A percentile compares a stretch with the other conserved stretches of the same genome.
Conservation (phyloP, 306 rosid genomes). For the Aeschynomene evenia region DNA sequence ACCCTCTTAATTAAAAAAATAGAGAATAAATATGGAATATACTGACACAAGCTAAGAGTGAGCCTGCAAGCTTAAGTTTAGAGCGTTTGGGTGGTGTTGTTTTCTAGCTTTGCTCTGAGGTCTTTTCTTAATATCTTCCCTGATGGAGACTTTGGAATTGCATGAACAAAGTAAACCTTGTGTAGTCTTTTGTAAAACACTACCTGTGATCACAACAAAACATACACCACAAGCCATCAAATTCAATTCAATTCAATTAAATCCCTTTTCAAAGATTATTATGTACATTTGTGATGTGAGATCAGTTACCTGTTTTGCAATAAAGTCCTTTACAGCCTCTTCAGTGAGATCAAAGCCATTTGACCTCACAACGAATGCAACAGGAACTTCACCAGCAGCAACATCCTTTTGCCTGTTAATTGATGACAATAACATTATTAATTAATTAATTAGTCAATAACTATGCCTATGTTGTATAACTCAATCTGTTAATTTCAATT, state of each 20-base stretch:
- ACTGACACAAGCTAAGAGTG: background rate
- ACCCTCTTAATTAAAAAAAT: conserved; percentile 13
- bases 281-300: no score
- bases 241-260: background rate
- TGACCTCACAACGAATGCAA: conserved; percentile 80
- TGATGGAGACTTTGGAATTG: conserved; percentile 83
- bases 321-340: conserved; percentile 64
- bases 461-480: background rate
- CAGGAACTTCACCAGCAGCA: conserved; percentile 91
- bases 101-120: conserved; percentile 71
- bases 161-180: conserved; percentile 65
- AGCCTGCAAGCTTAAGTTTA: conserved; percentile 6
- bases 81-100: background rate
- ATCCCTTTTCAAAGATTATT: no score
- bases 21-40: conserved; percentile 27
- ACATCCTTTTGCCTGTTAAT: conserved; percentile 68
- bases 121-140: conserved; percentile 90
- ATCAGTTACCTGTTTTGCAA: conserved; percentile 73
- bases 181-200: conserved; percentile 83
- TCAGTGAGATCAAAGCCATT: conserved; percentile 54
- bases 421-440: background rate
- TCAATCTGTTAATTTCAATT: background rate
- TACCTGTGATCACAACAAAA: conserved; percentile 53
- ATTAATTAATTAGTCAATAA: background rate
- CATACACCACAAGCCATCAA: conserved; percentile 21